A percentile compares a stretch with the other conserved stretches of the same genome.
These are phyloP conservation scores for Chalaropsis ovoidea DNA, from an alignment of 2,329 filamentous ascomycete species.

Conservation along the genomic window DNA sequence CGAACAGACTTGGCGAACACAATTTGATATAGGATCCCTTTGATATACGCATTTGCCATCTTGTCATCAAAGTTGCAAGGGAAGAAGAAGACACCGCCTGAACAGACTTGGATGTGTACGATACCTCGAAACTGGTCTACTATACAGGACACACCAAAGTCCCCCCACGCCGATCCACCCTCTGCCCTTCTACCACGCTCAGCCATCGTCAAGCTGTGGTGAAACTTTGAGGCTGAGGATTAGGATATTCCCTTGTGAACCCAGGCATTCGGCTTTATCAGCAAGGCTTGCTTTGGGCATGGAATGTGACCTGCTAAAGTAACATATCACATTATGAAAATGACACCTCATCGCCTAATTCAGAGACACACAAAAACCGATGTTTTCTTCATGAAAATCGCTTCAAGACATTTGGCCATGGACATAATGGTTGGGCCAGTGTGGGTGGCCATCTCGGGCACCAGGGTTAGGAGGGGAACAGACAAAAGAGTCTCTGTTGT, in stretches of 20 bases:
- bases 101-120: too few relatives aligned
- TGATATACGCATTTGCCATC: too few relatives aligned
- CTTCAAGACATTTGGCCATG: background rate
- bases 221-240: conserved; percentile 5
- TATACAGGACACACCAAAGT: too few relatives aligned
- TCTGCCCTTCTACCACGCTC: background rate
- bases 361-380: background rate
- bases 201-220: background rate
- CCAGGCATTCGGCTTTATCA: background rate
- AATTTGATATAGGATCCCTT: too few relatives aligned
- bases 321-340: conserved; percentile 6
- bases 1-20: too few relatives aligned
- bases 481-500: too few relatives aligned
- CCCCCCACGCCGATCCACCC: background rate
- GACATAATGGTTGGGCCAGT: too few relatives aligned
- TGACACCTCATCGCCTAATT: conserved; percentile 3
- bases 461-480: too few relatives aligned
- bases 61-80: too few relatives aligned
- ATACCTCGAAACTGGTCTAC: too few relatives aligned
- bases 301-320: conserved; percentile 6
- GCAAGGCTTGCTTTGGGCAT: background rate
- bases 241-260: background rate
- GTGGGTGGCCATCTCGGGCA: too few relatives aligned
- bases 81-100: too few relatives aligned
- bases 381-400: background rate